Base-by-base conservation (phyloP, 495 filamentous ascomycete species). In the Aspergillus hancockii region DNA sequence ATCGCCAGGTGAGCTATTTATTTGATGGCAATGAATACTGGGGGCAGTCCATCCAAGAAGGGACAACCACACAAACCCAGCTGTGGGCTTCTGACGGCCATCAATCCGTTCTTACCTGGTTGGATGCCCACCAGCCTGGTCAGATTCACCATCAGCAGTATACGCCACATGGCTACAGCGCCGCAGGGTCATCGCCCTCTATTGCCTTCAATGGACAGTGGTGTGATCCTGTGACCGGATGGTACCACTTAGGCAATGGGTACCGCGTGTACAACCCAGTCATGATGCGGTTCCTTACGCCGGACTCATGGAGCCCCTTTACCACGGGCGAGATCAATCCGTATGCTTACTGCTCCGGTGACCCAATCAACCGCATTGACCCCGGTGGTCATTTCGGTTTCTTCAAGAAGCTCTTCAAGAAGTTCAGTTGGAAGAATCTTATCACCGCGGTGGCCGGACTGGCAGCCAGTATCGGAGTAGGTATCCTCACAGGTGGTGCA, bases 291-390 rank as follows among this genome's bases (percentile, higher is more conserved):
- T 60, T 60, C 57, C 57, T 28, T 8, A 8, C 10, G 18, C 57
- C 57, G n/a, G 58, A 60, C 31, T n/a, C 43, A 2, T 60, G 58
- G 58, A 55, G 41, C 14, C 58, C 58, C 12, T 60, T 60, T n/a
- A 41, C 19, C 3, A 54, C 58, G 18, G 58, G 58, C 30, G 58
- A 60, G n/a, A 49, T 50, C 28, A 60, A 60, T 38, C 52, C 58
- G 0, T 60, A 60, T 18, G 52, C 43, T 4, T 55, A 60, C 38
- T 55, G 58, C 41, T 34, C 54, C 0, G 51, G 30, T 0, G 58
- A 60, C 14, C 58, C 58, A 2, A 55, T 55, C 51, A 60, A 55
- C 18, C 51, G 51, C 13, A 2, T 31, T 4, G 58, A 59, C 19
- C 49, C 57, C 4, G 49, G 32, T 36, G 32, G 32, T 14, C 32